A percentile compares a stretch with the other conserved stretches of the same genome.
Evolutionary conservation across 129 eudicot genomes (phyloP).

Genomic region (Lonicera japonica): DNA sequence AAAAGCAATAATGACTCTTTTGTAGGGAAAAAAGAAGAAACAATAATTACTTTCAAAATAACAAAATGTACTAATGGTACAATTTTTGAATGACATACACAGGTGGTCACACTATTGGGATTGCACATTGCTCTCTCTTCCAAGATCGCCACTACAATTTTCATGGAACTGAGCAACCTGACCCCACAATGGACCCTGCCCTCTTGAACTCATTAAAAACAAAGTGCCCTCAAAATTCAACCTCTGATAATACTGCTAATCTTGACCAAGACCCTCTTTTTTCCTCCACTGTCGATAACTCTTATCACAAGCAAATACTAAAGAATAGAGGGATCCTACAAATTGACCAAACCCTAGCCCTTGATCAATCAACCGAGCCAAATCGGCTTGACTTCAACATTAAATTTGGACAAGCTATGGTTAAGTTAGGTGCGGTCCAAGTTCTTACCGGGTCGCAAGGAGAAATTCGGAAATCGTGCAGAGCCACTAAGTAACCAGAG

Average conservation of each 20-base stretch:
- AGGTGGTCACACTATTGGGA: conserved; percentile 67
- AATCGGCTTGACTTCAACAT: conserved; percentile 22
- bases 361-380: conserved; percentile 28
- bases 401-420: conserved; percentile 49
- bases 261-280: conserved; percentile 44
- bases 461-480: conserved; percentile 56
- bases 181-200: conserved; percentile 39
- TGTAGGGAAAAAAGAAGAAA: no score
- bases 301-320: conserved; percentile 36
- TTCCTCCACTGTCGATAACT: conserved; percentile 39
- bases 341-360: conserved; percentile 55
- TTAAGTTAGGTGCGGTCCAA: conserved; percentile 44
- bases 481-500: conserved; percentile 15
- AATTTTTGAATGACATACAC: no score
- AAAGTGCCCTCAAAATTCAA: conserved; percentile 33
- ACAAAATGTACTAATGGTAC: no score
- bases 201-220: conserved; percentile 12
- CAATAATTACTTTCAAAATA: no score
- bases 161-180: conserved; percentile 36
- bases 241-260: conserved; percentile 13
- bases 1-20: no score
- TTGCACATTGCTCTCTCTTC: conserved; percentile 44
- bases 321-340: conserved; percentile 40
- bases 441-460: conserved; percentile 62
- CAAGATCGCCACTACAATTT: conserved; percentile 56